Evolutionary conservation across 2,329 filamentous ascomycete species (phyloP).

Genomic region (Herpomyces periplanetae): DNA sequence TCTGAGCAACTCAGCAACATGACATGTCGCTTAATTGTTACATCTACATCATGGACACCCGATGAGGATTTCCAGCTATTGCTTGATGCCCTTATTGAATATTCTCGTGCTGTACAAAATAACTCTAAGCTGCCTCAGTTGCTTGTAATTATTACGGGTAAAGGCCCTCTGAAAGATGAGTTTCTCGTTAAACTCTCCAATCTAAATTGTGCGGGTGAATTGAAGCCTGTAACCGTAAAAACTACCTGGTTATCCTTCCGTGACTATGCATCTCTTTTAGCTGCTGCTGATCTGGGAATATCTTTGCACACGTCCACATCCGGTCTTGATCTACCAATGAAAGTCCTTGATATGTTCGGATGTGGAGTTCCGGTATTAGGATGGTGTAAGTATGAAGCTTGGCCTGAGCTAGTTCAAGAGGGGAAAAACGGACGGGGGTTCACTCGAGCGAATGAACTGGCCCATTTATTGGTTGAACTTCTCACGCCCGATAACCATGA

Average conservation of each 20-base stretch:
- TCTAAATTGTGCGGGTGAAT: conserved; percentile 18
- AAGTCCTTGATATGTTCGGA: conserved; percentile 96
- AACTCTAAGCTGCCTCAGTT: conserved; percentile 17
- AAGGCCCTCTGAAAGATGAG: conserved; percentile 39
- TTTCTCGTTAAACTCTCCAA: conserved; percentile 25
- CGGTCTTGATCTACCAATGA: conserved; percentile 89
- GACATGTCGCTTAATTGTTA: conserved; percentile 30
- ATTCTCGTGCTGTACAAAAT: conserved; percentile 16
- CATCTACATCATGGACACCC: conserved; percentile 82
- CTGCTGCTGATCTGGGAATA: conserved; percentile 52
- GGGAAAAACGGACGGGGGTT: conserved; percentile 60
- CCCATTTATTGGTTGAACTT: conserved; percentile 19
- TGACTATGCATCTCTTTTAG: conserved; percentile 51
- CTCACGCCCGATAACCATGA: conserved; percentile 16
- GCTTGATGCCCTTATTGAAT: conserved; percentile 36
- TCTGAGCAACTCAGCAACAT: conserved; percentile 18
- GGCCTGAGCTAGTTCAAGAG: conserved; percentile 59
- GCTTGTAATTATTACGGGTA: conserved; percentile 73
- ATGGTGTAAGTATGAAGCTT: conserved; percentile 52
- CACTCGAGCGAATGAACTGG: conserved; percentile 23
- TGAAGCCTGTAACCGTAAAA: conserved; percentile 26
- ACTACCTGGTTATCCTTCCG: conserved; percentile 52
- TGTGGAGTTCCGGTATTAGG: conserved; percentile 62
- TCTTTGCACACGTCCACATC: conserved; percentile 75
- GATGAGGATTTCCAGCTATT: conserved; percentile 80